These are phyloP conservation scores for Chalara sp. DNA, from an alignment of 2,329 filamentous ascomycete genomes.

Conservation along the genomic window DNA sequence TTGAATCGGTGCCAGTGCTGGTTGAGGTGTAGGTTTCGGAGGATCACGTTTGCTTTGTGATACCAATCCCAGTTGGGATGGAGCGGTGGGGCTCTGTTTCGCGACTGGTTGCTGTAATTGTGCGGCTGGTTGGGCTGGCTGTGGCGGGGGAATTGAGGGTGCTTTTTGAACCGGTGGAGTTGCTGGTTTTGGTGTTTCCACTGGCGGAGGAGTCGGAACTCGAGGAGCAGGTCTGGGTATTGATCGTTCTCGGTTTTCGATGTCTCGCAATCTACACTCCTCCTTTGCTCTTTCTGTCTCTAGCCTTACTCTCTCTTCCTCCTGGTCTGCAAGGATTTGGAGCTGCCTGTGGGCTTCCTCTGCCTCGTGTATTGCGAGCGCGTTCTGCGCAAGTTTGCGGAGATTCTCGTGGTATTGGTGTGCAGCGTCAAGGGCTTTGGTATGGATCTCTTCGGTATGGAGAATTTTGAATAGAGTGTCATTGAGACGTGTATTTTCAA, in stretches of 20 bases:
- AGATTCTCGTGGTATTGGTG: conserved; percentile 62
- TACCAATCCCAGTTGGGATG: neutral
- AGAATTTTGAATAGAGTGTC: conserved; percentile 10
- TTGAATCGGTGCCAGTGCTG: neutral
- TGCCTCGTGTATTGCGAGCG: conserved; percentile 40
- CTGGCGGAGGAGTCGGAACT: conserved; percentile 14
- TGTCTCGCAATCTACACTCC: conserved; percentile 40
- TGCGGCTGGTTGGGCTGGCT: neutral
- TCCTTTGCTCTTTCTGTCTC: conserved; percentile 42
- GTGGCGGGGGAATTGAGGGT: conserved; percentile 3
- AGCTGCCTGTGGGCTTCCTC: conserved; percentile 31
- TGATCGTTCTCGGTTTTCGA: conserved; percentile 31
- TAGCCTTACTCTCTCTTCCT: conserved; percentile 19
- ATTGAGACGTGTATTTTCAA: neutral
- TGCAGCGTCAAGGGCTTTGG: conserved; percentile 57
- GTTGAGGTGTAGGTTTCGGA: neutral
- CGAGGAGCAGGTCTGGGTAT: conserved; percentile 17
- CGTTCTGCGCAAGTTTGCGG: conserved; percentile 41
- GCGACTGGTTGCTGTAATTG: neutral
- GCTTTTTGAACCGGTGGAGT: neutral
- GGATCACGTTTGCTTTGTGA: neutral
- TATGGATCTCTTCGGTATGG: conserved; percentile 18
- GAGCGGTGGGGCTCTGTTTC: neutral
- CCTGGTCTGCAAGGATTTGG: conserved; percentile 6
- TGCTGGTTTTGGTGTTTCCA: neutral